phyloP scores from a whole-genome alignment of 2,329 filamentous ascomycete genomes.

The Pestalotiopsis sp. region DNA sequence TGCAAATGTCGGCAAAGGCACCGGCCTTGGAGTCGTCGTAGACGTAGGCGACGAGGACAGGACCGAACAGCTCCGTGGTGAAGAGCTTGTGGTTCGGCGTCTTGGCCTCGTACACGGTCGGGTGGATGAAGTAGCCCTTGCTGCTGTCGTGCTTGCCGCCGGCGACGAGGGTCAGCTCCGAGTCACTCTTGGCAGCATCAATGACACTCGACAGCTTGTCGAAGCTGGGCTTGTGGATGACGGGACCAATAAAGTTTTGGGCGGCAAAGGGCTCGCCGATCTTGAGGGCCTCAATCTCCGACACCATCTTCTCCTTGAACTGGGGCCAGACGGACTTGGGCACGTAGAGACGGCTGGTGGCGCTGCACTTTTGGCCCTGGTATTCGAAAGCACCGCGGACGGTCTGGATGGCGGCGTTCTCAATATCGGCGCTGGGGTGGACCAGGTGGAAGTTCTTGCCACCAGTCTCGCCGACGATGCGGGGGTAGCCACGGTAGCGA shows the following conservation, averaged over 20 bases:
- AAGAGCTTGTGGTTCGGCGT: slow-evolving; percentile 75
- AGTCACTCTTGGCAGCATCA: slow-evolving; percentile 75
- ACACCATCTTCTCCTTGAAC: slow-evolving; percentile 66
- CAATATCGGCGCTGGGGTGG: slow-evolving; percentile 73
- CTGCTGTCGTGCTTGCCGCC: slow-evolving; percentile 77
- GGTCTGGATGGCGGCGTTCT: slow-evolving; percentile 79
- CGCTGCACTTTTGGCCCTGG: slow-evolving; percentile 90
- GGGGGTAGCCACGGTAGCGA: slow-evolving; percentile 81
- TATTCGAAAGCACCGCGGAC: slow-evolving; percentile 87
- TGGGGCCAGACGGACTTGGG: slow-evolving; percentile 72
- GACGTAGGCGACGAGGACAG: slow-evolving; percentile 71
- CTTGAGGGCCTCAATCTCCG: slow-evolving; percentile 70
- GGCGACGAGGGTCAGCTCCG: slow-evolving; percentile 68
- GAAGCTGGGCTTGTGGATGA: slow-evolving; percentile 82
- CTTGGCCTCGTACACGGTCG: slow-evolving; percentile 76
- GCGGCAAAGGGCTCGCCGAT: slow-evolving; percentile 69
- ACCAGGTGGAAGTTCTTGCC: slow-evolving; percentile 93
- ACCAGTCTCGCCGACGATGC: slow-evolving; percentile 87
- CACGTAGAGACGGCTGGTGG: slow-evolving; percentile 78
- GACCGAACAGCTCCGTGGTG: slow-evolving; percentile 79
- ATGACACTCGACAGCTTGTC: slow-evolving; percentile 77
- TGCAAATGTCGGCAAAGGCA: slow-evolving; percentile 60
- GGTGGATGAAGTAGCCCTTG: slow-evolving; percentile 81
- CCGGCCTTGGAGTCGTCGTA: slow-evolving; percentile 67
- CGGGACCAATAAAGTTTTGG: slow-evolving; percentile 81